Evolutionary conservation across 73 alveolate species (phyloP), one percentile per base, ranked within the genome.

Genomic region (Tetrahymena elliotti): DNA sequence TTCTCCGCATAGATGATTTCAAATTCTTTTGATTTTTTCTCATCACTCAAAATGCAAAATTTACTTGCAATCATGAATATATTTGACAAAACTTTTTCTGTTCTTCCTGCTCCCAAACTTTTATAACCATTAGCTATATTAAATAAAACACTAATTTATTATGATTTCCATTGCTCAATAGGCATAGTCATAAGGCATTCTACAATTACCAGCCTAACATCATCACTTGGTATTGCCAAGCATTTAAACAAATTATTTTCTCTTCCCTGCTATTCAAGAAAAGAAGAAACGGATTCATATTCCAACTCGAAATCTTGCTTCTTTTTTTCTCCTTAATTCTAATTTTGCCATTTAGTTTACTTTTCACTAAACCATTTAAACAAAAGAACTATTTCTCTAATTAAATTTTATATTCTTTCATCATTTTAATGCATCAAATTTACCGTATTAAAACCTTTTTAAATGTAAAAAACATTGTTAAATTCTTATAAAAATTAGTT

Each of bases 41-140:
- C 95, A 27, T 83, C 95, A 38, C 93, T 84, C 20, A 38, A 33
- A 82, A 37, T 97, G 96, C 36, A 93, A 94, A 98, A 83, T 82
- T 97, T 97, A 47, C 97, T 95, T 20, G 97, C 93, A 36, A 98
- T 95, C 97, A 97, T 94, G 94, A 97, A 97, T 33, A 98, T 98
- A 95, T 96, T 95, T 15, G 98, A 95, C 22, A 98, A 88, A 5
- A 98, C 99, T 36, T 83, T 96, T 93, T 98, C 99, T 3, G 99
- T 98, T 94, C 96, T 95, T 15, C 99, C 99, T 15, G 99, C 99
- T 4, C 99, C 99, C 54, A 98, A 97, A 93, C 97, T 98, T 54
- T 97, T 98, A 92, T 97, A 98, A 10, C 97, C 52, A 7, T 97
- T 96, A 9, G 97, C 94, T 12, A 98, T 47, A 24, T 97, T 96